Evolutionary conservation across 495 filamentous ascomycete genomes (phyloP).

Genomic region (Penicillium pancosmium): DNA sequence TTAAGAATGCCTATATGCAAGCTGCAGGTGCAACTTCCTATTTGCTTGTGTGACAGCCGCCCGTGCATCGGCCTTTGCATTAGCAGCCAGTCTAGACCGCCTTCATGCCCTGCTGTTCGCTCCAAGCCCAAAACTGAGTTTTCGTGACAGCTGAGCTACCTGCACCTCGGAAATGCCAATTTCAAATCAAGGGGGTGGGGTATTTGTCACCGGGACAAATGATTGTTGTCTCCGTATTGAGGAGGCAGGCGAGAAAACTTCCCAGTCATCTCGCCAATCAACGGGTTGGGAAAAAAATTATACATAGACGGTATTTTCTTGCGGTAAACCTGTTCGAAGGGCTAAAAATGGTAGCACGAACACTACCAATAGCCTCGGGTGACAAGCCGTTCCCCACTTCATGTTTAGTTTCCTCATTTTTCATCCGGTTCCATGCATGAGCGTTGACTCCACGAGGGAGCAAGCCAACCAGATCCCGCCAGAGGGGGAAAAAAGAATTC

Average conservation of each 20-base stretch:
- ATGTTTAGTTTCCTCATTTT: neutral
- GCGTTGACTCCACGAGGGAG: constrained; percentile 9
- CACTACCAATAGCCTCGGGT: neutral
- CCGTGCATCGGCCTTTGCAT: constrained; percentile 13
- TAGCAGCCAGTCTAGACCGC: constrained; percentile 16
- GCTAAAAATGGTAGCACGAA: constrained; percentile 2
- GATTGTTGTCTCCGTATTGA: neutral
- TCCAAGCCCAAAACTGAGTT: constrained; percentile 14
- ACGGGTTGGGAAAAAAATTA: neutral
- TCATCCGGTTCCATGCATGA: constrained; percentile 3
- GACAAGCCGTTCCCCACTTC: neutral
- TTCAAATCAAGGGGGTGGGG: neutral
- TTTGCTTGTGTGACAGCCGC: constrained; percentile 9
- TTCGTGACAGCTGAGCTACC: constrained; percentile 20
- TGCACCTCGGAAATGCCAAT: constrained; percentile 6
- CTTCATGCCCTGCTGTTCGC: neutral
- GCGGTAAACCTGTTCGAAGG: constrained; percentile 2
- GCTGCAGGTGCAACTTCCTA: constrained; percentile 14
- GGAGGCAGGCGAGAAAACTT: neutral
- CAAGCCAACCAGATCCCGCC: neutral
- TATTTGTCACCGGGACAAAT: neutral
- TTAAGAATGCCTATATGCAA: constrained; percentile 10
- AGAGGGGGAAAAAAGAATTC: neutral
- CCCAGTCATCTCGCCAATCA: neutral
- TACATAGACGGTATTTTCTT: too few relatives aligned